These are phyloP conservation scores for Giardia muris DNA, from an alignment of 208 protist genomes.

Conservation along the genomic window DNA sequence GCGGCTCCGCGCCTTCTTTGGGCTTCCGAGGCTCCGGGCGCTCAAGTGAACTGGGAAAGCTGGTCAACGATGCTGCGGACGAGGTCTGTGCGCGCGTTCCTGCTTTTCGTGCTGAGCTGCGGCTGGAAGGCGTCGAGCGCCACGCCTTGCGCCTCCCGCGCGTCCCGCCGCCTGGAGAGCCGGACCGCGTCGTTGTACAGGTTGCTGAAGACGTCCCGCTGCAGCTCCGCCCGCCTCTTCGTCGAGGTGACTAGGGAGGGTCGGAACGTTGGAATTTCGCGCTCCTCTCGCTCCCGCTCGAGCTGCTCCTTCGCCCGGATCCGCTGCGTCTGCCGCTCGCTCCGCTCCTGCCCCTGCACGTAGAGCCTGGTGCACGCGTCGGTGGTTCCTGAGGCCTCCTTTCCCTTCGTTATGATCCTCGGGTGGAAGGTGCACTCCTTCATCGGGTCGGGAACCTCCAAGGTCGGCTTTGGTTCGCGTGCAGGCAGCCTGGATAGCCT, in stretches of 20 bases:
- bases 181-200: neutral
- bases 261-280: neutral
- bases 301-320: neutral
- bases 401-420: neutral
- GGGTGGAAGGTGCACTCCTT: slow-evolving; percentile 5
- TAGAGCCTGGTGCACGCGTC: neutral
- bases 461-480: neutral
- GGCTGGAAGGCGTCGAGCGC: neutral
- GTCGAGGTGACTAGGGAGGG: neutral
- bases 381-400: neutral
- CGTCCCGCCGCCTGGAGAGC: neutral
- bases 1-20: too few relatives aligned
- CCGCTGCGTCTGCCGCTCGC: neutral
- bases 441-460: neutral
- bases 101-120: neutral
- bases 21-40: too few relatives aligned
- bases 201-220: neutral
- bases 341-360: neutral
- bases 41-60: neutral
- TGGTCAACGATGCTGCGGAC: neutral
- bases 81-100: neutral
- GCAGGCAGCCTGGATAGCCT: neutral
- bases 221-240: neutral
- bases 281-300: neutral
- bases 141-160: neutral